phyloP scores from a whole-genome alignment of 306 rosid genomes.

The Acacia confusa region DNA sequence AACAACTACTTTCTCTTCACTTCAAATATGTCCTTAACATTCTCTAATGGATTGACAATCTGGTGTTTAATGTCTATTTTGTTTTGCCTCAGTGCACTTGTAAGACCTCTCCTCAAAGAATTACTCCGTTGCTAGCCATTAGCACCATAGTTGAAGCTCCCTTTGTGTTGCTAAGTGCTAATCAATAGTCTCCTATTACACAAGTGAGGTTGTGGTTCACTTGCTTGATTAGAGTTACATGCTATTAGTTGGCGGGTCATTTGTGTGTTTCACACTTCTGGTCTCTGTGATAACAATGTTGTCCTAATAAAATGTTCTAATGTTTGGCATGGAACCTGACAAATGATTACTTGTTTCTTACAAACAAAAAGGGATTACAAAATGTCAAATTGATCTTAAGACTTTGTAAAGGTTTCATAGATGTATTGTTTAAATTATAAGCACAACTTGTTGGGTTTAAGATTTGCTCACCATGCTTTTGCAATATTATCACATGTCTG shows the following conservation, averaged over 20 bases:
- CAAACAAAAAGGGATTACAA: not conserved
- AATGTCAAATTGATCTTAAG: not conserved
- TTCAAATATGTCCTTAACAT: no score
- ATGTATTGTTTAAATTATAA: not conserved
- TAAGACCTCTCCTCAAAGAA: no score
- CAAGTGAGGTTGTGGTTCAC: not conserved
- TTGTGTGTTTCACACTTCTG: not conserved
- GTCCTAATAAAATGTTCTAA: not conserved
- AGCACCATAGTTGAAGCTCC: not conserved
- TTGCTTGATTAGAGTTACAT: not conserved
- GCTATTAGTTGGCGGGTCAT: not conserved
- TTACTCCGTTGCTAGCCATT: no score
- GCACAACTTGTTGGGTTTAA: not conserved
- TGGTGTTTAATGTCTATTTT: no score
- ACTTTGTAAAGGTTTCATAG: not conserved
- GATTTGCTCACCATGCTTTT: not conserved
- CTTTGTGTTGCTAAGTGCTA: not conserved
- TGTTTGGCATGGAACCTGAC: not conserved
- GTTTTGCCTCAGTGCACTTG: no score
- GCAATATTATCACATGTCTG: not conserved
- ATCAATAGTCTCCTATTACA: not conserved
- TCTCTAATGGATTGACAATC: no score
- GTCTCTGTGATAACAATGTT: not conserved
- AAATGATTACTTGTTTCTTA: not conserved
- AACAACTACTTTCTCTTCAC: no score